Base-by-base conservation (phyloP, 2,329 filamentous ascomycete species). In the Calonectria hongkongensis region DNA sequence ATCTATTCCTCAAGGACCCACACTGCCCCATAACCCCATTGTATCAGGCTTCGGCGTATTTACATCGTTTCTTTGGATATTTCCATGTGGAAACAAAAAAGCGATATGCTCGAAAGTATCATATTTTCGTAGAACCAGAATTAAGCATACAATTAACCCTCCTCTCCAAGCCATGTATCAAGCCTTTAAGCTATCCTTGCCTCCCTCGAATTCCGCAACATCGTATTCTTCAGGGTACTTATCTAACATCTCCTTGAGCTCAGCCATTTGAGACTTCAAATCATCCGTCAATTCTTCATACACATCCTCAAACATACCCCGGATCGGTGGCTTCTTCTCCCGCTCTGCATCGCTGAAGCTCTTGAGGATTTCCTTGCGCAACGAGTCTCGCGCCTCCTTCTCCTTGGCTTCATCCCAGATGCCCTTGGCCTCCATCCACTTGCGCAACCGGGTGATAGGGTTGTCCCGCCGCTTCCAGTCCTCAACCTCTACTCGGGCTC, bases 221-320 rank as follows among this genome's bases (percentile, higher is more conserved):
- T 98, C 95, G 84, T 99, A 99, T 87, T 99, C 97, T 43, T 94
- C 92, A 0, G 96, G 96, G 85, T 98, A 99, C 78, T 89, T 92
- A 78, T 96, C 92, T 64, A 99, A 82, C 65, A 98, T 89, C n/a
- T 91, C 89, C 81, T 88, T 94, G 79, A 98, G 86, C 85, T 96
- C 90, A 36, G 74, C 74, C 83, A 86, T 95, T 87, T 99, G 97
- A 50, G 86, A 89, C 82, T 88, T 90, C 73, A 94, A 87, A 79
- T 98, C 95, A 58, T 94, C 92, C 0, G 95, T 98, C 78, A 98
- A 79, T 56, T 95, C 91, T 82, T 97, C 95, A 84, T 98, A 99
- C 2, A 98, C 90, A 83, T 97, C 97, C 77, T 94, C 92, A 83
- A 98, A 98, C 87, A 95, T 92, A 69, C 88, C 82, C 58, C 90